Evolutionary conservation across 805 yeast species (phyloP), one percentile per base, ranked within the genome.

Genomic region (Nakazawaea pomicola): DNA sequence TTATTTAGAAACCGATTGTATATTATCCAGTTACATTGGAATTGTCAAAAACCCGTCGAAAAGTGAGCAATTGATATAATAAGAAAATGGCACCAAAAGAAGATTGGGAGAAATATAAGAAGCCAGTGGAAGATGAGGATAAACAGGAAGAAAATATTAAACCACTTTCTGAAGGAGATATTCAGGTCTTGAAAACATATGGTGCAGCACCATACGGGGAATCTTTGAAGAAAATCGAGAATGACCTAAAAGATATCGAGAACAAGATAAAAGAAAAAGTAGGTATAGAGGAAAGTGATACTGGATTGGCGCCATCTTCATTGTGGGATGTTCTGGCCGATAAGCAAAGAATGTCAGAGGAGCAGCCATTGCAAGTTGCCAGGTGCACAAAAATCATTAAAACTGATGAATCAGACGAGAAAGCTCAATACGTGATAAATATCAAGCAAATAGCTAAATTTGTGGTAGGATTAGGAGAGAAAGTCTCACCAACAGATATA

Each of bases 261-360:
- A 72, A 76, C 17, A 78, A 89, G 50, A 95, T 95, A 55, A 91
- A 91, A 59, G 97, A 91, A 59, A 91, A 87, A 61, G 85, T 90
- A 44, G 99, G 99, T 36, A 74, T 85, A 52, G 85, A 86, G 58
- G 99, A 93, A 62, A 80, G 93, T 56, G 98, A 93, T 63, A 91
- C 99, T 1, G 99, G 99, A n/a, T 71, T 93, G 47, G 88, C 98
- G 15, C 90, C 95, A 38, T 96, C 97, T 6, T 95, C 87, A 57
- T 67, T 91, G 50, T 93, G 99, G 99, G 99, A 93, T 67, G 88
- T 91, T 36, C 78, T 81, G 72, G 98, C 97, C 20, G 99, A 93
- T 65, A 84, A 85, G 60, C 95, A 87, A 64, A 73, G 96, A 56
- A 80, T 90, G 81, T 74, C 82, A 46, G 91, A 83, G 60, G 98